These are phyloP conservation scores for Albugo candida DNA, from an alignment of 352 stramenopile genomes.

Conservation along the genomic window DNA sequence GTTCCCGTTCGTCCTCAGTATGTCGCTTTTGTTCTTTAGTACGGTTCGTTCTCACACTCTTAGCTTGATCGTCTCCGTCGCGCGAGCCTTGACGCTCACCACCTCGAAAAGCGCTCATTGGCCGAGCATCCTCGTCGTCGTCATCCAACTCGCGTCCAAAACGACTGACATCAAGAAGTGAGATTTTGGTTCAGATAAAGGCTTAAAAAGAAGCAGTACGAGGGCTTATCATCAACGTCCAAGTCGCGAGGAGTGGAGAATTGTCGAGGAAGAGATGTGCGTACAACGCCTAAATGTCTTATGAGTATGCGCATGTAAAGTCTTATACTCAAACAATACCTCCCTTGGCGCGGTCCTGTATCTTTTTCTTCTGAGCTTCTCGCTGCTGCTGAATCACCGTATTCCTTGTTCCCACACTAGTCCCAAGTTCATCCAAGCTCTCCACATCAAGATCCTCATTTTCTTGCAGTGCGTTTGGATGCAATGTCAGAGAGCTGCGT, in stretches of 20 bases:
- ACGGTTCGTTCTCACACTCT: background rate
- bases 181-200: background rate
- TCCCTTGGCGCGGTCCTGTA: constrained; percentile 62
- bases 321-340: constrained; percentile 14
- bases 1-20: constrained; percentile 11
- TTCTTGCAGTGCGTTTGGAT: constrained; percentile 63
- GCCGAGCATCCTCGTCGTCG: constrained; percentile 10
- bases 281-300: constrained; percentile 28
- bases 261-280: constrained; percentile 50
- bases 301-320: background rate
- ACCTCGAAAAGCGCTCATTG: constrained; percentile 2
- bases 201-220: constrained; percentile 12
- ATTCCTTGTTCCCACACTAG: constrained; percentile 37
- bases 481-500: constrained; percentile 14
- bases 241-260: constrained; percentile 53
- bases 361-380: constrained; percentile 74
- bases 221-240: constrained; percentile 66
- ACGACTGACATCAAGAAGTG: constrained; percentile 14
- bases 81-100: constrained; percentile 5
- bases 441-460: constrained; percentile 52
- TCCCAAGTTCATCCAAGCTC: constrained; percentile 16
- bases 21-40: background rate
- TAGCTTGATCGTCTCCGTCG: constrained; percentile 12
- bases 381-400: constrained; percentile 71
- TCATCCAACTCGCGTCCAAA: constrained; percentile 57